Evolutionary conservation across 768 basidiomycete species (phyloP), one percentile per base, ranked within the genome.

Genomic region (Mycena latifolia): DNA sequence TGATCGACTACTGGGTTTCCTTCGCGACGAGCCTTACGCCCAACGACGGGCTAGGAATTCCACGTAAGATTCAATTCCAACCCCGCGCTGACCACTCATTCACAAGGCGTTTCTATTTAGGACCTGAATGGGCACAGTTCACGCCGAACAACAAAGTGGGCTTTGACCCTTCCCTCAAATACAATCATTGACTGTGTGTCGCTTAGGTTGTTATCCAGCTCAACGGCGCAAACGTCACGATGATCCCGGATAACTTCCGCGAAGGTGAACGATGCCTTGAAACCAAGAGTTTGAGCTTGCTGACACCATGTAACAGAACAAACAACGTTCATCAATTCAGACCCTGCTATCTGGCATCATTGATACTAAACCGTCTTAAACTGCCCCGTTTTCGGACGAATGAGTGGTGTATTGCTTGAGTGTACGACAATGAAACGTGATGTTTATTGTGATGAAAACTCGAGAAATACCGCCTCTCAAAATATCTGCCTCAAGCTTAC

Each of bases 1-100:
- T 84, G 82, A 76, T 77, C 20, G 80, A 84, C 31, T 83, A 83
- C 48, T 84, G 83, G 83, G 70, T 85, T 22, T 84, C 83, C 0
- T 85, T 85, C 57, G 80, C 80, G 1, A 80, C 78, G 1, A 80
- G 79, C 27, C 71, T 84, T 27, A 76, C 79, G 31, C 82, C 83
- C n/a, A 84, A 84, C 55, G 82, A 84, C 54, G 79, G 80, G 5
- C 75, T 69, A 18, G 83, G 82, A 17, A 53, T 71, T 29, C 47
- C 61, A 11, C 79, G 81, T 82, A 74, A 12, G 69, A 15, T 58
- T 33, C 24, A 15, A 8, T 25, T 2, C 20, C 39, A 43, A 20
- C 17, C 1, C 31, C 35, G 5, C 20, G 1, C 48, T 25, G 35
- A 25, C 1, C 25, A 5, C n/a, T n/a, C n/a, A 20, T 53, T 33